Evolutionary conservation across 345 rosid genomes (phyloP), one percentile per base, ranked within the genome.

Genomic region (Turritis glabra): DNA sequence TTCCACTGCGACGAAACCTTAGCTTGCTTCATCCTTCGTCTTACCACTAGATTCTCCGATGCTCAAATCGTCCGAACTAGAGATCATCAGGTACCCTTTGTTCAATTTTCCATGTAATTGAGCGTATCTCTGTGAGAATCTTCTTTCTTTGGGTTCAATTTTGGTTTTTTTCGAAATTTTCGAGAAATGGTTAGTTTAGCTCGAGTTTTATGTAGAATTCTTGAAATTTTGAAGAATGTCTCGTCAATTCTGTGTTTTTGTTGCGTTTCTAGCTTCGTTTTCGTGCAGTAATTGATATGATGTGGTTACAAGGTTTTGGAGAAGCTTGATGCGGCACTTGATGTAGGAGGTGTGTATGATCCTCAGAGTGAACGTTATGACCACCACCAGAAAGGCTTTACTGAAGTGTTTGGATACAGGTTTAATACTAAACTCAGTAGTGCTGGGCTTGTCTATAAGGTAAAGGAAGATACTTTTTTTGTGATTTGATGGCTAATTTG

Each of bases 1-100:
- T 91, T 93, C 82, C 92, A 93, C 67, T 93, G 93, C 81, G 96
- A 93, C 68, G 94, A 91, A 77, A 88, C 96, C 62, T 91, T 93
- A 70, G 97, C 92, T 78, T 91, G 97, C 80, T 91, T 88, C 85
- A 88, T 93, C 85, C 82, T 91, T 81, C 95, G 90, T 82, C 97
- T 88, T 76, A 85, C 96, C 71, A 19, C 32, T 26, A 88, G 84
- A 80, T 91, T 84, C 91, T 84, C 77, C 65, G 44, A 79, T 64
- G 96, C 96, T 11, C 87, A 87, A 3, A 88, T 91, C 68, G 71
- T 91, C 38, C 96, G 94, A 18, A 78, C 87, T 73, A 85, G 96
- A 44, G 96, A 93, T 43, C 88, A 82, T 21, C 84, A 88, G 96
- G 98, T 89, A 6, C 56, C 17, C 7, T 7, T 25, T 18, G 7